Evolutionary conservation across 176 grass and related monocot genomes (phyloP), one percentile per base, ranked within the genome.

Genomic region (Puccinellia tenuiflora): DNA sequence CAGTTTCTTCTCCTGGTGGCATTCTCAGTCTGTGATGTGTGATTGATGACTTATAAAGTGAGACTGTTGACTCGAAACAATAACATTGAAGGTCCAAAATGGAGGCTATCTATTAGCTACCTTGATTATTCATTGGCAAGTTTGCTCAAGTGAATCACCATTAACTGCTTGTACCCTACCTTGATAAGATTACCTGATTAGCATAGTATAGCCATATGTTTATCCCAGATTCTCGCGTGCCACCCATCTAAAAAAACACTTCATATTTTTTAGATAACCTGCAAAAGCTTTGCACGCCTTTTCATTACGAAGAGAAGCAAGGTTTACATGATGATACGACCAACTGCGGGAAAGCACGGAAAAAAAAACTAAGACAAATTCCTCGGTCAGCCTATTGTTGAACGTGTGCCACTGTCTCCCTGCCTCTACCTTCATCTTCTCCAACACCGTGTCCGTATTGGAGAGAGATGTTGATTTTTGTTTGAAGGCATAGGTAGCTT

Each of bases 111-210:
- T 57, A 25, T 82, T 28, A 14, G 47, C 54, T 82, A 60, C 6
- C 67, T 43, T 31, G 24, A 59, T 53, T 40, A 29, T 70, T 68
- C 21, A 17, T 54, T 39, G n/a, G 5, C 47, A 54, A 69, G 65
- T 79, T 46, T 28, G 24, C 47, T 86, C 75, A 59, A 70, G 52
- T 59, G 38, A 50, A 81, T 81, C 47, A 64, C 7, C 69, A 38
- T 43, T 24, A 62, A 29, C 22, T 17, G 20, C 12, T 28, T 67
- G 15, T 54, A 37, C 6, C 54, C 37, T 68, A 25, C 57, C 25
- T 81, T 67, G 9, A 56, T 28, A 53, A 81, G 21, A 37, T 47
- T 16, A 18, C 34, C 48, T 79, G 38, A 6, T 71, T 70, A 70
- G 65, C 9, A 71, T 29, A 30, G 60, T 79, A 46, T 31, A 68